Base-by-base conservation (phyloP, 2,329 filamentous ascomycete genomes). In the Calonectria pteridis region DNA sequence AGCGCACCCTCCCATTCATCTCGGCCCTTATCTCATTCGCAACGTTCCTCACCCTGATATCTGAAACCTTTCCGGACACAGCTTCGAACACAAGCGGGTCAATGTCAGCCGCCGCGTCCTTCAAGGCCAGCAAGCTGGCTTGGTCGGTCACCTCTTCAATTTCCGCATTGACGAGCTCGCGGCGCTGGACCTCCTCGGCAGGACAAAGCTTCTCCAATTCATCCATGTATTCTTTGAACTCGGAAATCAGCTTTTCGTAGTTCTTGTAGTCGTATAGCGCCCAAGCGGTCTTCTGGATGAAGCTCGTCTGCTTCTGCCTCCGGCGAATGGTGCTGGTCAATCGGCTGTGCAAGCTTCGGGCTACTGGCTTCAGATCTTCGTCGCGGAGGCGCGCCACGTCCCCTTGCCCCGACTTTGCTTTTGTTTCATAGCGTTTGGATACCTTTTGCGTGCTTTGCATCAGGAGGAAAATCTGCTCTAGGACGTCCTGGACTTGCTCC, bases 141-240 rank as follows among this genome's bases (percentile, higher is more conserved):
- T 79, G 77, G 58, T 81, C 77, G 11, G 77, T 68, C 4, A 82
- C 40, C 33, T 75, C 76, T 33, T 77, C 79, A 49, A 82, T 76
- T 51, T 81, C 80, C 10, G 73, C 33, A 51, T 75, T 49, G 1
- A 74, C 78, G 7, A 81, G 65, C 14, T 40, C 63, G 18, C 68
- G 75, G 65, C 71, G 70, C 28, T 35, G 69, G 20, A 14, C 50
- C 53, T 81, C 73, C 31, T 73, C 37, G 29, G 53, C 58, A 37
- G 50, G 81, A 69, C 67, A 75, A 70, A 80, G 69, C 37, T 77
- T 78, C 63, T 83, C 81, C 16, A 84, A 63, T 2, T 79, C 77
- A 20, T 82, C 77, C 1, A 83, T 55, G 7, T 79, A 77, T 20
- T 33, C 73, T 3, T 58, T 71, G 14, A 82, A 75, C 18, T 81